Base-by-base conservation (phyloP, 139 green algal genomes). In the Desmodesmus armatus region DNA sequence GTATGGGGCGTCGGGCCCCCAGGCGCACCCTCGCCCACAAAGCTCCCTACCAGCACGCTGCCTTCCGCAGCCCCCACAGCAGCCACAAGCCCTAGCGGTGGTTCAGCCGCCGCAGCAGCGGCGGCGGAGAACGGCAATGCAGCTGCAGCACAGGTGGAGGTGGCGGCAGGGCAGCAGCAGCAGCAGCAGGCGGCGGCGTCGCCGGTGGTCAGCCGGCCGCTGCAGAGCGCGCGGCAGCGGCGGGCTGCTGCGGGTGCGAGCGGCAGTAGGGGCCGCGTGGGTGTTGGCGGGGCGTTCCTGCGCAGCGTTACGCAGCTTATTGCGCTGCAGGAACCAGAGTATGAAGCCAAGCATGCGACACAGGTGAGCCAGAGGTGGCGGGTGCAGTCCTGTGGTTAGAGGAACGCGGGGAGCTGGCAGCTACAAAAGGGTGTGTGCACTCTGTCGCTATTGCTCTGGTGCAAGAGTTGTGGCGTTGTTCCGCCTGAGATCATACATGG, bases 221-320 rank as follows among this genome's bases (percentile, higher is more conserved):
- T 69, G 49, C 29, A 11, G 31, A 72, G 23, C 17, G 79, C 47
- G 65, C 62, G 40, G 72, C 65, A 40, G 66, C 49, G 67, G 74
- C 65, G 80, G 6, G 75, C 53, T 19, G 66, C 65, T 5, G 51
- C 65, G 31, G 39, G 70, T 31, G 55, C 19, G 6, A 47, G 55
- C 55, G 40, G 79, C 15, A 33, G 72, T 67, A 43, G 39, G n/a
- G 31, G 86, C 35, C 66, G 53, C 15, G 7, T 62, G 44, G 62
- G 86, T 49, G 53, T 75, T 43, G 65, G 86, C 58, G 40, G 86
- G 35, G 80, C 66, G 23, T 90, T 85, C 86, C 37, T 90, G 49
- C 31, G 53, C n/a, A 86, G 69, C 44, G 81, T 86, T 0, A 81
- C 69, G 13, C 69, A 86, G 81, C 70, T 86, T 23, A 80, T 86